A percentile compares a stretch with the other conserved stretches of the same genome.
Conservation (phyloP, 2,329 filamentous ascomycete species). For the Acarospora socialis region DNA sequence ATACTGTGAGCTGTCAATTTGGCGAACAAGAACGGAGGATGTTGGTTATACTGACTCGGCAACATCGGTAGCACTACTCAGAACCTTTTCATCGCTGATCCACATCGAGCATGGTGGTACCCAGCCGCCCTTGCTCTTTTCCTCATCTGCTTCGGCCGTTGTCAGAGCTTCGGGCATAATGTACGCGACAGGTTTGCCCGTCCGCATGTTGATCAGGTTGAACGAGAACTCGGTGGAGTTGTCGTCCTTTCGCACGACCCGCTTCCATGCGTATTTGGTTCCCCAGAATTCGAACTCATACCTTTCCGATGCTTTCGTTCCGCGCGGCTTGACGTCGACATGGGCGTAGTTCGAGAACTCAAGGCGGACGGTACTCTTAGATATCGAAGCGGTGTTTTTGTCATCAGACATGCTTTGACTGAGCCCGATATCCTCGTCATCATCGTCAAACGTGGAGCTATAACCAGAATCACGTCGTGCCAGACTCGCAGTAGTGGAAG, state of each 20-base stretch:
- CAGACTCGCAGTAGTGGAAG: slow-evolving; percentile 27
- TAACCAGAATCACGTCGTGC: slow-evolving; percentile 47
- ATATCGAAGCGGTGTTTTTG: slow-evolving; percentile 21
- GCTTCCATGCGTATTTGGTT: slow-evolving; percentile 68
- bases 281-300: slow-evolving; percentile 97
- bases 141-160: slow-evolving; percentile 53
- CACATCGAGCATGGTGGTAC: slow-evolving; percentile 81
- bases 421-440: slow-evolving; percentile 11
- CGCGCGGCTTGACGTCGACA: slow-evolving; percentile 62
- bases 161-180: slow-evolving; percentile 70
- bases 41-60: slow-evolving; percentile 55
- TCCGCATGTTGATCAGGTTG: slow-evolving; percentile 59
- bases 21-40: background rate
- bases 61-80: slow-evolving; percentile 60
- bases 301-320: slow-evolving; percentile 51
- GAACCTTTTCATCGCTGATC: slow-evolving; percentile 61
- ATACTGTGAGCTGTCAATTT: slow-evolving; percentile 42
- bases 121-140: slow-evolving; percentile 72
- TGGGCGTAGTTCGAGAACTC: slow-evolving; percentile 98
- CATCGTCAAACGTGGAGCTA: slow-evolving; percentile 23
- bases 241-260: slow-evolving; percentile 54
- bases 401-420: slow-evolving; percentile 11
- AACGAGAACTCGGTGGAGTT: slow-evolving; percentile 54
- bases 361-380: slow-evolving; percentile 70
- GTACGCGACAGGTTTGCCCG: slow-evolving; percentile 56